Evolutionary conservation across 2,329 filamentous ascomycete species (phyloP), one percentile per base, ranked within the genome.

Genomic region (Alternaria rosae): DNA sequence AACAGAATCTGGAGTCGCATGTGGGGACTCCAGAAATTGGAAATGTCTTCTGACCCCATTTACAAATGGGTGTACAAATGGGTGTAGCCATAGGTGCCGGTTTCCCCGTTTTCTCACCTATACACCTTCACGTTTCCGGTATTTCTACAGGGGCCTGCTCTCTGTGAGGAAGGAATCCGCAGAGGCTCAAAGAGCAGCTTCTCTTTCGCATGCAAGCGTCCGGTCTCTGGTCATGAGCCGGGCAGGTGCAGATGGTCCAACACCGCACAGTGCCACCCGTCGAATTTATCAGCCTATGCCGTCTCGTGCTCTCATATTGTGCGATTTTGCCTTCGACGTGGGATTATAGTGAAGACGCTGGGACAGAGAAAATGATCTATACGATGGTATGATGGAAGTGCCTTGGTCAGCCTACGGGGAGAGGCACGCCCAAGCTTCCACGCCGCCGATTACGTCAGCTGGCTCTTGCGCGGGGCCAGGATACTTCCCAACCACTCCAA

Each of bases 201-300:
- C 25, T 30, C 38, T 28, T 28, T 42, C 8, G 30, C 5, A 53
- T 53, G 51, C 51, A 41, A 41, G 35, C 23, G 38, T 41, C 35
- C 51, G 51, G n/a, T 17, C 20, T 42, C 25, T 21, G 21, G 51
- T 53, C 51, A 53, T 53, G n/a, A 53, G 51, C 51, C 30, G 35
- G 23, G 35, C 51, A 53, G 32, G n/a, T 53, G 35, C 21, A 42
- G 51, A 38, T 53, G 51, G 30, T 42, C 21, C 23, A 25, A 53
- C 51, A 42, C 15, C 15, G 32, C 17, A n/a, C 32, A 35, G 54
- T 57, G 20, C 32, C 32, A 57, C 43, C 54, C 45, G 44, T 50
- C 54, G 28, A 44, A 42, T 13, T 23, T 15, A 47, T 21, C n/a
- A 50, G 54, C 30, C 54, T 51, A 50, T 25, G 28, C 26, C 9